phyloP scores from a whole-genome alignment of 495 filamentous ascomycete genomes.

The Penicillium arizonense region DNA sequence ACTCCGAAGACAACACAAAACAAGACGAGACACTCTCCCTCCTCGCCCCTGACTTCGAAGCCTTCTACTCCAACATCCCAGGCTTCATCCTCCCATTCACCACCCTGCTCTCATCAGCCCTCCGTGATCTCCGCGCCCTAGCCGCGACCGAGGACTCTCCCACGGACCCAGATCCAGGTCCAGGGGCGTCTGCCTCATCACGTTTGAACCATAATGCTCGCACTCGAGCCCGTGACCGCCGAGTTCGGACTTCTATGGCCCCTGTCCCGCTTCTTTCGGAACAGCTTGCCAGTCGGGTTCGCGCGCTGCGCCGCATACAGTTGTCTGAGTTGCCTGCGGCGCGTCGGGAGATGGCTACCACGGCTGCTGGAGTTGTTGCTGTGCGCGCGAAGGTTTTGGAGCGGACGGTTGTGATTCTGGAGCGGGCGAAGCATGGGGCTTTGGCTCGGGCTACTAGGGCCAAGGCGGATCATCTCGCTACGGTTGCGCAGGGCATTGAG shows the following conservation, averaged over 20 bases:
- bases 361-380: conserved; percentile 35
- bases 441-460: conserved; percentile 55
- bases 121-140: conserved; percentile 29
- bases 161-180: neutral
- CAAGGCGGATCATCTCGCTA: conserved; percentile 56
- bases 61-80: conserved; percentile 37
- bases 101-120: conserved; percentile 18
- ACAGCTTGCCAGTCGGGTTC: conserved; percentile 27
- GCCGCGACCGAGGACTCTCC: conserved; percentile 17
- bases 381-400: conserved; percentile 34
- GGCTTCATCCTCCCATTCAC: conserved; percentile 27
- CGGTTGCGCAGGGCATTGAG: conserved; percentile 54
- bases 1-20: conserved; percentile 5
- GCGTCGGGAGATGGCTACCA: conserved; percentile 36
- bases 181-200: conserved; percentile 1
- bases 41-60: conserved; percentile 34
- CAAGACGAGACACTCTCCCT: conserved; percentile 30
- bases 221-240: conserved; percentile 28
- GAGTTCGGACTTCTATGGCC: conserved; percentile 22
- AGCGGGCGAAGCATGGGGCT: conserved; percentile 64
- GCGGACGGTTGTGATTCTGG: conserved; percentile 44
- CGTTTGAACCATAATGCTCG: conserved; percentile 20
- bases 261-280: conserved; percentile 24
- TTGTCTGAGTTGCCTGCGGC: conserved; percentile 33
- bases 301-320: conserved; percentile 26